Evolutionary conservation across 257 asterid genomes (phyloP).

Genomic region (Solanum pennellii): DNA sequence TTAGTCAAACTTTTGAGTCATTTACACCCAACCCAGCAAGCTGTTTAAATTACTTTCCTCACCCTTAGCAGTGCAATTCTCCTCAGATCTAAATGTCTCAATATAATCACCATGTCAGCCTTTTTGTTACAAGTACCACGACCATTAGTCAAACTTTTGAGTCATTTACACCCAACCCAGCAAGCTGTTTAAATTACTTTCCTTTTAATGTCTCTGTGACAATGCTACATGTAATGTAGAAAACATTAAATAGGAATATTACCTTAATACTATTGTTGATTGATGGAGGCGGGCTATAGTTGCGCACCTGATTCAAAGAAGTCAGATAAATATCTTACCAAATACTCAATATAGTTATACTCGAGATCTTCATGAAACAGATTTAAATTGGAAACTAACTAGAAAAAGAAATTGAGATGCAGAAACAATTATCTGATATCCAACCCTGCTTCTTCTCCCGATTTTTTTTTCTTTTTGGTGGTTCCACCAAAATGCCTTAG

Average conservation of each 20-base stretch:
- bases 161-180: neutral
- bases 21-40: neutral
- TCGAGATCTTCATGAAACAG: neutral
- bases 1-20: neutral
- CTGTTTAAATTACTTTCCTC: slow-evolving; percentile 2
- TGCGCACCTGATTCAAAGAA: slow-evolving; percentile 59
- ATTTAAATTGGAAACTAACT: neutral
- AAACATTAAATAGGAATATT: slow-evolving; percentile 4
- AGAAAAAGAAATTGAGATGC: neutral
- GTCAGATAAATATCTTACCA: slow-evolving; percentile 1
- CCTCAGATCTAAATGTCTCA: neutral
- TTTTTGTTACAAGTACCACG: neutral
- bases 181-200: slow-evolving; percentile 5
- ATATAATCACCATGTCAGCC: neutral
- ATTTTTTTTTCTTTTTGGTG: neutral
- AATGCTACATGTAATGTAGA: neutral
- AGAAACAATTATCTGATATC: neutral
- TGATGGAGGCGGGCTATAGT: slow-evolving; percentile 60
- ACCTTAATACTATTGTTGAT: slow-evolving; percentile 98
- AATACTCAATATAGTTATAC: neutral
- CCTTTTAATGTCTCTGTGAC: neutral
- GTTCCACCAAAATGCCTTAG: neutral
- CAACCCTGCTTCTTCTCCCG: neutral
- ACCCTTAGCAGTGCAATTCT: neutral
- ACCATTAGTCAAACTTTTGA: neutral